Conservation (phyloP, 139 green algal genomes). For the Coelastrella sp. region DNA sequence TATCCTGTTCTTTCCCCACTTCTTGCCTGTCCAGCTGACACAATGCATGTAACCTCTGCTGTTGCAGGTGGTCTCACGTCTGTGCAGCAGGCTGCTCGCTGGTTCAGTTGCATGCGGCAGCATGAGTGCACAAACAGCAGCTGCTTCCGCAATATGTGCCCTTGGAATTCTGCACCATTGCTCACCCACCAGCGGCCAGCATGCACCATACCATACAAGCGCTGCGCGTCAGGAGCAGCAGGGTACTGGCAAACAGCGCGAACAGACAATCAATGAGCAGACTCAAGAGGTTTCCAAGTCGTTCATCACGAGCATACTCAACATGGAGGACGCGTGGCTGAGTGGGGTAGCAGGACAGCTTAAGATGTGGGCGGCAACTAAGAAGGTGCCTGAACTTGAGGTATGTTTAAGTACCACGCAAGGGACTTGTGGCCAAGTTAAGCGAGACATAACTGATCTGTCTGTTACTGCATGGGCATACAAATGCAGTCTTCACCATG, state of each 20-base stretch:
- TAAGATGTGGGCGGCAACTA: slow-evolving; percentile 41
- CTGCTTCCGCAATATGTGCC: background rate
- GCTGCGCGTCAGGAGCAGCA: slow-evolving; percentile 17
- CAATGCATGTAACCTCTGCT: background rate
- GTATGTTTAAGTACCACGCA: background rate
- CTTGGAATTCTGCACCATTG: background rate
- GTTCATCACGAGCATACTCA: slow-evolving; percentile 10
- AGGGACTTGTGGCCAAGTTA: background rate
- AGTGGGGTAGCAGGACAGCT: slow-evolving; percentile 28
- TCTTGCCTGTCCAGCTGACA: no score
- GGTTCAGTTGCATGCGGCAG: background rate
- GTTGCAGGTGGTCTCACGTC: background rate
- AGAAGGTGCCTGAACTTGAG: slow-evolving; percentile 18
- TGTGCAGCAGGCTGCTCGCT: background rate
- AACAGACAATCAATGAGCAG: background rate
- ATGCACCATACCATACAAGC: background rate
- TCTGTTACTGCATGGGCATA: background rate
- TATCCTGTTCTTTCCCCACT: background rate
- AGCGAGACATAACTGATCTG: background rate
- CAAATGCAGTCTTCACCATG: background rate
- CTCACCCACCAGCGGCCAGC: background rate
- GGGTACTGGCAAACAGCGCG: background rate
- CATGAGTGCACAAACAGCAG: no score
- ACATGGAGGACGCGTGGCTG: slow-evolving; percentile 47
- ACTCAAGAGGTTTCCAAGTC: slow-evolving; percentile 22